These are phyloP conservation scores for Coccinonectria pachysandricola DNA, from an alignment of 2,329 filamentous ascomycete species.

Conservation along the genomic window DNA sequence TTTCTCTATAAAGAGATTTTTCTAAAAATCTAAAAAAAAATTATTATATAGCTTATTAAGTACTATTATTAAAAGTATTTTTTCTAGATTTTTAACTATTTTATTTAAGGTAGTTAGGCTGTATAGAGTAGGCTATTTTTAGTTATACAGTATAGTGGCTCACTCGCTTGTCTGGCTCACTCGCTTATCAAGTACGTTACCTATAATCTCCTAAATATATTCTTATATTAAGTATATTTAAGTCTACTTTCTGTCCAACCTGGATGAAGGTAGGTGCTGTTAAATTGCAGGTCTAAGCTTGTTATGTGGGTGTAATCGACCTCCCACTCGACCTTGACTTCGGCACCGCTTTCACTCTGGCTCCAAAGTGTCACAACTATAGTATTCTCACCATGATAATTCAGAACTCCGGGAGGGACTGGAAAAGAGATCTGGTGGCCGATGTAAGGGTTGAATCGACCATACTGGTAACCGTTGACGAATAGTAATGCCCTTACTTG, in stretches of 20 bases:
- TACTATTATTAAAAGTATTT: too few relatives aligned
- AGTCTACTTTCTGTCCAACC: constrained; percentile 34
- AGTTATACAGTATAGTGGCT: too few relatives aligned
- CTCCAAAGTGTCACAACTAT: constrained; percentile 50
- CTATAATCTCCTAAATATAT: too few relatives aligned
- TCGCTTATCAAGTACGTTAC: too few relatives aligned
- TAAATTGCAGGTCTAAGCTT: constrained; percentile 40
- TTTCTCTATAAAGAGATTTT: too few relatives aligned
- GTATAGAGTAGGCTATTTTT: too few relatives aligned
- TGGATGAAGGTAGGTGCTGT: constrained; percentile 37
- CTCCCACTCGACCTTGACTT: constrained; percentile 38
- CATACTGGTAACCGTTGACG: constrained; percentile 57
- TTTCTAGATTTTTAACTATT: too few relatives aligned
- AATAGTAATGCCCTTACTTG: constrained; percentile 43
- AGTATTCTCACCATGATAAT: constrained; percentile 48
- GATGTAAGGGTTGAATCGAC: constrained; percentile 48
- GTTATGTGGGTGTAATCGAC: constrained; percentile 44
- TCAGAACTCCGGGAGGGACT: constrained; percentile 46
- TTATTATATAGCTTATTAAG: too few relatives aligned
- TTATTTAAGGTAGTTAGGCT: too few relatives aligned
- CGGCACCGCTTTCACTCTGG: constrained; percentile 40
- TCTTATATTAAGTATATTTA: constrained; percentile 28
- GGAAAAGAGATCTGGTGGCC: constrained; percentile 52
- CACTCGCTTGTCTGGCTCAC: too few relatives aligned
- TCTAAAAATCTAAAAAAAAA: too few relatives aligned